Evolutionary conservation across 768 basidiomycete genomes (phyloP), one percentile per base, ranked within the genome.

Genomic region (Tulasnella sp.): DNA sequence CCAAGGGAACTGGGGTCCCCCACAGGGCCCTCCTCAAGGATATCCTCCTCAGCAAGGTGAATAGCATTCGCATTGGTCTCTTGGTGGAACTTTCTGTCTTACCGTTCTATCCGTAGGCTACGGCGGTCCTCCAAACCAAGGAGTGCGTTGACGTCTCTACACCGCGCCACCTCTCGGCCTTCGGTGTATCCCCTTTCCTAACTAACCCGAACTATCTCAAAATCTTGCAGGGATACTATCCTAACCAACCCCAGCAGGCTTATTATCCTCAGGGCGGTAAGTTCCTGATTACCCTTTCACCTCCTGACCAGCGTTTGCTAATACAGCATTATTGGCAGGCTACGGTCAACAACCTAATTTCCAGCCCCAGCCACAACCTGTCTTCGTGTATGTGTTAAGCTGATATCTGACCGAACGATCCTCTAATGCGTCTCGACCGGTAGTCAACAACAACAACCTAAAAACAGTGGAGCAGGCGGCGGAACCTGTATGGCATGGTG

Each of bases 221-320:
- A 16, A 22, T 34, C 65, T 36, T 29, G 40, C 17, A 72, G 71
- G 71, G 71, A 47, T 72, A 72, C 63, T 72, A 72, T 65, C 71
- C 71, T 41, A 72, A 66, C 40, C 71, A 72, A 64, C 71, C 71
- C 29, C 71, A 72, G 44, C 71, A 72, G 62, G 71, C 71, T 12
- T 72, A 72, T 39, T 44, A 72, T 36, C 69, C 69, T 36, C 35
- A 44, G 22, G 37, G 62, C 17, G 37, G 62, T 72, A 47, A 19
- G 69, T 52, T 9, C 35, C 22, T 32, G 44, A 22, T 8, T 22
- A 44, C 37, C 8, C 36, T 39, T 40, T 65, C 12, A 5, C 26
- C 5, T 3, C 52, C 69, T 19, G 3, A 11, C 41, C n/a, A n/a
- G 32, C 12, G 5, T 35, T 40, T 17, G 35, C 36, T 65, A 36